Conservation (phyloP, 306 rosid genomes). For the Canavalia ensiformis region DNA sequence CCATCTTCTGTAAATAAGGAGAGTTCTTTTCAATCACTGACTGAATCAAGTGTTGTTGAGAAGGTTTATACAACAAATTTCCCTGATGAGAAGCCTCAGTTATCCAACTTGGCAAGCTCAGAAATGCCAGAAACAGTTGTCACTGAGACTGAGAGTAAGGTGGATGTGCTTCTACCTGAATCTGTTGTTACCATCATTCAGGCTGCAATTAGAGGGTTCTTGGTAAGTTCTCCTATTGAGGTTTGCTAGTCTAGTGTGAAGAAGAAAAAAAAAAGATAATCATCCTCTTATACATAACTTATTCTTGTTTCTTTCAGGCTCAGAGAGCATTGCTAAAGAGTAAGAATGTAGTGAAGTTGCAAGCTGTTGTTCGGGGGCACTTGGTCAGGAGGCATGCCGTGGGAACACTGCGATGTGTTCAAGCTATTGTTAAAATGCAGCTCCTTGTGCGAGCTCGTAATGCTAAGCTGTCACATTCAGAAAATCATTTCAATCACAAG, state of each 20-base stretch:
- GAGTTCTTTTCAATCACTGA: conserved; percentile 57
- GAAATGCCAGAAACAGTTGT: conserved; percentile 53
- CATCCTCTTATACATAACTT: conserved; percentile 1
- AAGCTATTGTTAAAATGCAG: conserved; percentile 90
- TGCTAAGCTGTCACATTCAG: conserved; percentile 52
- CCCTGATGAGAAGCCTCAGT: conserved; percentile 66
- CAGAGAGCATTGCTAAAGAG: conserved; percentile 60
- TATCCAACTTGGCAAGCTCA: conserved; percentile 51
- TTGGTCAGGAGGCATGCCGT: conserved; percentile 90
- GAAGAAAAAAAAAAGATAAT: not conserved
- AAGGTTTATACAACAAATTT: conserved; percentile 60
- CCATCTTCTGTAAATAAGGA: conserved; percentile 70
- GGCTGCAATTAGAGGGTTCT: conserved; percentile 74
- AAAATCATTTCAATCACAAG: conserved; percentile 46
- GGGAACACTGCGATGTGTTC: conserved; percentile 92
- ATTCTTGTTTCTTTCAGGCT: conserved; percentile 63
- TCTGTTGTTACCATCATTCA: conserved; percentile 74
- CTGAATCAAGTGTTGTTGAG: conserved; percentile 65
- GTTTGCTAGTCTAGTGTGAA: not conserved
- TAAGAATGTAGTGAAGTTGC: conserved; percentile 80
- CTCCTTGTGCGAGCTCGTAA: conserved; percentile 82
- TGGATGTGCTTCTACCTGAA: conserved; percentile 61
- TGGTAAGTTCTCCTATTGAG: conserved; percentile 66
- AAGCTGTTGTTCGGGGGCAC: conserved; percentile 95
- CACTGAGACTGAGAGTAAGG: conserved; percentile 57